Evolutionary conservation across 192 early-diverging fungal genomes (phyloP), one percentile per base, ranked within the genome.

Genomic region (Gaertneriomyces semiglobifer): DNA sequence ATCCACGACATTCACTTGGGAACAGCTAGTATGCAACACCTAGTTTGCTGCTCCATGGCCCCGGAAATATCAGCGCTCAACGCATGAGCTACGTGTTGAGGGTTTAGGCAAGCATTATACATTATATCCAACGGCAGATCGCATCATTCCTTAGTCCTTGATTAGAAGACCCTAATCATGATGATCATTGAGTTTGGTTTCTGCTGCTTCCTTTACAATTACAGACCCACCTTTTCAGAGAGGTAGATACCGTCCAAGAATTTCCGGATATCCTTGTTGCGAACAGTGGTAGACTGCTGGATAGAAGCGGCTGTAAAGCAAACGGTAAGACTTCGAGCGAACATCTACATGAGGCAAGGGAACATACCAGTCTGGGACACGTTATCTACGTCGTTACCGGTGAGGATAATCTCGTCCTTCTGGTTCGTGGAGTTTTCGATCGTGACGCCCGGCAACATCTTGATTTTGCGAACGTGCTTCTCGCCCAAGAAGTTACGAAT

Each of bases 251-350:
- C 93, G 81, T 95, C 93, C 76, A 95, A 84, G 88, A 96, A 94
- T 87, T 98, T 98, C 86, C 96, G 92, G 88, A 98, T 98, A 96
- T 98, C 96, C 91, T 98, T 98, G 88, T 95, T 95, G 81, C 89
- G 91, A 79, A 94, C 94, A 55, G 84, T 80, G 72, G 86, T 88
- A 69, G 92, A 86, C 82, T 96, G 94, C 81, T 96, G 93, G 81
- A 98, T 98, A 70, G 86, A 81, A 52, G 96, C 96, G 78, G 96
- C 90, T 78, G 25, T 33, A 33, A 33, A 33, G 25, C 25, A 33
- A 33, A 2, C n/a, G 25, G 25, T 33, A 33, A 33, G 25, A 33
- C 25, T 33, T 33, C 25, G 25, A 33, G 25, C 25, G 2, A 33
- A 33, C 0, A 33, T 33, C 25, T 33, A 2, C 25, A 33, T 33